A percentile compares a stretch with the other conserved stretches of the same genome.
Conservation (phyloP, 1,139 yeast species). For the Taphrina pruni region DNA sequence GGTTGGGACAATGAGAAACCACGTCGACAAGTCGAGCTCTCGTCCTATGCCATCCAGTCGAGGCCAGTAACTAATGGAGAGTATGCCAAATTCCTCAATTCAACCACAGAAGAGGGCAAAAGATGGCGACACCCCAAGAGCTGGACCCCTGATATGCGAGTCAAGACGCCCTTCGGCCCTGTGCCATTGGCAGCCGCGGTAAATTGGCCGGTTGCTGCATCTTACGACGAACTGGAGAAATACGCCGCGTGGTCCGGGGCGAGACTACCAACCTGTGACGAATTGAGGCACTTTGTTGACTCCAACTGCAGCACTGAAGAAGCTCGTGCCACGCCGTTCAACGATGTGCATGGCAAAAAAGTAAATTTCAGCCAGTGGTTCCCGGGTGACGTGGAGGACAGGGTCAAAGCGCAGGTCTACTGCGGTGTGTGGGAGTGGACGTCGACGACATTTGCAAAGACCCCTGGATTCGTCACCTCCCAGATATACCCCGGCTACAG, state of each 20-base stretch:
- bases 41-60: slow-evolving; percentile 42
- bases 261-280: slow-evolving; percentile 46
- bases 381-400: slow-evolving; percentile 41
- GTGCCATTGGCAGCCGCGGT: slow-evolving; percentile 35
- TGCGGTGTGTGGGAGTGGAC: slow-evolving; percentile 48
- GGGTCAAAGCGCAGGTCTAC: slow-evolving; percentile 39
- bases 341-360: slow-evolving; percentile 41
- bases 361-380: slow-evolving; percentile 46
- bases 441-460: slow-evolving; percentile 42
- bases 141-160: slow-evolving; percentile 44
- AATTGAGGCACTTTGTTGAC: slow-evolving; percentile 45
- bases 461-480: slow-evolving; percentile 44
- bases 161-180: slow-evolving; percentile 46
- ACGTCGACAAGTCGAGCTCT: slow-evolving; percentile 9
- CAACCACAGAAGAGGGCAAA: slow-evolving; percentile 18
- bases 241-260: slow-evolving; percentile 45
- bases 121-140: slow-evolving; percentile 24
- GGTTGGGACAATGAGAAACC: slow-evolving; percentile 48
- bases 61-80: slow-evolving; percentile 46
- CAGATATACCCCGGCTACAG: slow-evolving; percentile 47
- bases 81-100: slow-evolving; percentile 42
- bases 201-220: slow-evolving; percentile 46
- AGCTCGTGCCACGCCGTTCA: slow-evolving; percentile 16
- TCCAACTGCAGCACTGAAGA: slow-evolving; percentile 1
- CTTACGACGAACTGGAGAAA: slow-evolving; percentile 45